Evolutionary conservation across 2,329 filamentous ascomycete genomes (phyloP), one percentile per base, ranked within the genome.

Genomic region (Ceratocystis lukuohia): DNA sequence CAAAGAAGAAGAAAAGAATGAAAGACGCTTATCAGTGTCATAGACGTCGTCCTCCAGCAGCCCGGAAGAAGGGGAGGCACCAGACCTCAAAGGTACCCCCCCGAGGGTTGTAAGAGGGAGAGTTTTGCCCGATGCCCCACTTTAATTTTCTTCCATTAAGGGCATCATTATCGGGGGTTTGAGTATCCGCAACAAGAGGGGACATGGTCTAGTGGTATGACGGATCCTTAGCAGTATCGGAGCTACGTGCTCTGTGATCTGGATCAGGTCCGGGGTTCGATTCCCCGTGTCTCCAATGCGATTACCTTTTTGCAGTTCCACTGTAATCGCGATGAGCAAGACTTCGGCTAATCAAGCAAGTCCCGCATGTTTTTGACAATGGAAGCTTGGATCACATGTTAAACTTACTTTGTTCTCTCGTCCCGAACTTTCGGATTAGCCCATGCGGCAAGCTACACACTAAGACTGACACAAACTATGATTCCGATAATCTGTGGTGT

Each of bases 231-330:
- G 66, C 66, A 67, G 45, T 2, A 1, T 56, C 44, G 53, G 25
- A 64, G 33, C 61, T 30, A 45, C 17, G 12, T 33, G 17, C 53
- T 64, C 61, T 37, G 22, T 2, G 7, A 10, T 10, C 33, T 66
- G 65, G 65, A 66, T 66, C 65, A 66, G 65, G 65, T 66, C 65
- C 65, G 65, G 65, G 65, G 65, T 66, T 66, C 65, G 65, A 66
- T 67, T 67, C 62, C 61, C 65, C 46, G 46, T 64, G 61, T 67
- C 48, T 63, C 59, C 59, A 53, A 17, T 46, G 53, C 50, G 30
- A 12, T 5, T 8, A 3, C 2, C 5, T 56, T 7, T 28, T 15
- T 56, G 46, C 46, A 1, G 46, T 30, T 56, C 5, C 8, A 15
- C 7, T 3, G 6, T 12, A 8, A 8, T 2, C 12, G 25, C 22